Conservation (phyloP, 345 rosid genomes). For the Firmiana major region DNA sequence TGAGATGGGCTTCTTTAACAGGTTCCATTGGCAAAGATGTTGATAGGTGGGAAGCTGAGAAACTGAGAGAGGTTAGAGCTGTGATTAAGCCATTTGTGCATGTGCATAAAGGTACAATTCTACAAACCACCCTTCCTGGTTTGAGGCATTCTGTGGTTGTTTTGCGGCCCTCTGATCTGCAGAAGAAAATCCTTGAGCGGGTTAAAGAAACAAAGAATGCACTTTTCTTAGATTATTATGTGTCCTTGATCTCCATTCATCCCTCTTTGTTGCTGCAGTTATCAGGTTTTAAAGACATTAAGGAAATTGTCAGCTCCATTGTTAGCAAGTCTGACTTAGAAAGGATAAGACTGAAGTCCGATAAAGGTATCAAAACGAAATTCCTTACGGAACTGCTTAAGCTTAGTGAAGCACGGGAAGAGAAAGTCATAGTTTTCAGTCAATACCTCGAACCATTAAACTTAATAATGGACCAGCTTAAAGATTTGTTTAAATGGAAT, state of each 20-base stretch:
- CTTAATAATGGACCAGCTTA: slow-evolving; percentile 43
- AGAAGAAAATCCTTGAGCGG: slow-evolving; percentile 36
- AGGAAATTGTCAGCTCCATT: not conserved
- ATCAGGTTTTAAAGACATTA: not conserved
- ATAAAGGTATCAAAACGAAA: slow-evolving; percentile 53
- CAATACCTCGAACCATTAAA: slow-evolving; percentile 47
- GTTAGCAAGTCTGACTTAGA: slow-evolving; percentile 15
- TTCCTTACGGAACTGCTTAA: slow-evolving; percentile 51
- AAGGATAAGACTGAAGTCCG: slow-evolving; percentile 23
- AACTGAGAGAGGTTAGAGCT: slow-evolving; percentile 18
- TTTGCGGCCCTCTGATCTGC: slow-evolving; percentile 40
- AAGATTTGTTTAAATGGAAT: slow-evolving; percentile 34
- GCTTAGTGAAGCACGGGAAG: slow-evolving; percentile 35
- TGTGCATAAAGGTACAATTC: slow-evolving; percentile 56
- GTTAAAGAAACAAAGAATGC: slow-evolving; percentile 6
- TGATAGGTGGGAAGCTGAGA: not conserved
- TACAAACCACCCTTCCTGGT: slow-evolving; percentile 59
- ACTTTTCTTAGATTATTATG: slow-evolving; percentile 21
- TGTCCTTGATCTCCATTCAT: slow-evolving; percentile 55
- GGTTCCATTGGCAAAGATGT: not conserved
- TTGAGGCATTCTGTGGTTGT: slow-evolving; percentile 53
- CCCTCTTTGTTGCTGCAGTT: slow-evolving; percentile 42
- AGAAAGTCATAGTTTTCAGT: slow-evolving; percentile 76
- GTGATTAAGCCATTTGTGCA: slow-evolving; percentile 68
- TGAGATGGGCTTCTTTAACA: not conserved